phyloP scores from a whole-genome alignment of 169 alveolate genomes.

The Plasmodium malariae region DNA sequence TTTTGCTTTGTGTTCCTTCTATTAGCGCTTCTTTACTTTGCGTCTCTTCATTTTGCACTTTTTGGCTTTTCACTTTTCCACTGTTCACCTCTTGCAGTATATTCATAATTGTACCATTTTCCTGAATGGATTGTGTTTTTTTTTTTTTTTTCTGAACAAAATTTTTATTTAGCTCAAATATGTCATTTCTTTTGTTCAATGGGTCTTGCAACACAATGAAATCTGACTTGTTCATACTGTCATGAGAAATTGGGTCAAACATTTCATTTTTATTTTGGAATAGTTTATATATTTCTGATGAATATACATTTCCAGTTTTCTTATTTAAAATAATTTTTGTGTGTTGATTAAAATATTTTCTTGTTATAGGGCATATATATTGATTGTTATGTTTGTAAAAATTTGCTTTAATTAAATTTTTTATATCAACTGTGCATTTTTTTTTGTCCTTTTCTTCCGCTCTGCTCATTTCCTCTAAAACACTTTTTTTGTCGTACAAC shows the following conservation, averaged over 20 bases:
- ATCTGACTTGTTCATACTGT: constrained; percentile 76
- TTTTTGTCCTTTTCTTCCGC: constrained; percentile 12
- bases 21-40: neutral
- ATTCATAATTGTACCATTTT: constrained; percentile 58
- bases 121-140: constrained; percentile 51
- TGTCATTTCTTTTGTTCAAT: constrained; percentile 28
- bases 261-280: constrained; percentile 68
- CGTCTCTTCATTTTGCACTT: neutral
- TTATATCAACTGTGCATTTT: constrained; percentile 63
- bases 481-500: constrained; percentile 68
- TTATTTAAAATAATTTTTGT: constrained; percentile 92
- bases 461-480: constrained; percentile 49
- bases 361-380: constrained; percentile 94
- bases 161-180: constrained; percentile 29
- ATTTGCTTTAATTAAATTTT: constrained; percentile 92
- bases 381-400: constrained; percentile 87
- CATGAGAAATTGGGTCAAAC: constrained; percentile 78
- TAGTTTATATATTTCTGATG: constrained; percentile 81
- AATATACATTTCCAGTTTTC: constrained; percentile 92
- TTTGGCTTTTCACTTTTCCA: constrained; percentile 28
- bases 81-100: constrained; percentile 65
- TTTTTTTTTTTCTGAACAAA: constrained; percentile 51
- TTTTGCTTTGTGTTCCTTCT: neutral
- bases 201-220: constrained; percentile 84
- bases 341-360: constrained; percentile 90